Base-by-base conservation (phyloP, 257 asterid genomes). In the Capsicum pubescens region DNA sequence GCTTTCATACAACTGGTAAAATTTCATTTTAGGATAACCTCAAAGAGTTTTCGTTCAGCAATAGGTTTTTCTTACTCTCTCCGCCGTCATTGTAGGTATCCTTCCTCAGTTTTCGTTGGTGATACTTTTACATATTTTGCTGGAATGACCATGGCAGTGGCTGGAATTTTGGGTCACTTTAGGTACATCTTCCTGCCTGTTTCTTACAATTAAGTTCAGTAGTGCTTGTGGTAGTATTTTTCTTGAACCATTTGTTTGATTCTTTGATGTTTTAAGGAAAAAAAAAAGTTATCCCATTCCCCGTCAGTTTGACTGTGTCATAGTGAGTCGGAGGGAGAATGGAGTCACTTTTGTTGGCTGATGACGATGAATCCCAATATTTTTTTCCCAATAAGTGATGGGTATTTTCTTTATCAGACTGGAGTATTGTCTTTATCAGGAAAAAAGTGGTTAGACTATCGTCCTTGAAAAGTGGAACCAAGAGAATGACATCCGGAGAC, bases 91-190 rank as follows among this genome's bases (percentile, higher is more conserved):
- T 82, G 21, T 84, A 94, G 98, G 98, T 91, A 91, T 84, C 98
- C 98, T 44, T 94, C 98, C 50, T 90, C 98, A 13, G 98, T 93
- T 86, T 94, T 94, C 78, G 97, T 94, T 67, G 97, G 97, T 48
- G 97, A 94, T 89, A 93, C 98, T 17, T 94, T 90, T 79, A 93
- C 97, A 39, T 93, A 94, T 92, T 94, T 94, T 88, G 97, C 97
- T 74, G 98, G 98, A 68, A 94, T 94, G 98, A 92, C 98, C 16
- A 88, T 94, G 95, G 98, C 98, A 46, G 98, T 94, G 19, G 96
- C 86, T 66, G 98, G 98, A 87, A 94, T 94, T 82, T 90, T 94
- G 89, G 97, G 98, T 74, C 98, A 94, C 84, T 94, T 89, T 79
- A 94, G 98, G 98, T 94, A 57, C 9, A 89, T 79, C 39, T 54